A percentile compares a stretch with the other conserved stretches of the same genome.
phyloP scores from a whole-genome alignment of 495 filamentous ascomycete genomes.

The Melanomma pulvis-pyrius region DNA sequence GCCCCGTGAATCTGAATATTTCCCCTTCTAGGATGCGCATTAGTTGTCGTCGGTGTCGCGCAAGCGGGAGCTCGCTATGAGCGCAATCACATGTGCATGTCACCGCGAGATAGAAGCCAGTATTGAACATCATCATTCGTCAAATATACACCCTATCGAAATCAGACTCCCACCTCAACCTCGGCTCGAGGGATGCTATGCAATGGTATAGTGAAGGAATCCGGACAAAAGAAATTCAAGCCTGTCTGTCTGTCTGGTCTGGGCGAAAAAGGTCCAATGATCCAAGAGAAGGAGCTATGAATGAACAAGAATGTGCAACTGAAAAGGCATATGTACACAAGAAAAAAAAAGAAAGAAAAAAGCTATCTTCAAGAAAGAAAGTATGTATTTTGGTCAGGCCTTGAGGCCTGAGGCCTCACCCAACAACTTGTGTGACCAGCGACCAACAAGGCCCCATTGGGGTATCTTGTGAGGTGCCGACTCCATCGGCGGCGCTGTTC shows the following conservation, averaged over 20 bases:
- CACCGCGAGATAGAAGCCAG: too few relatives aligned
- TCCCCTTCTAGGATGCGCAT: too few relatives aligned
- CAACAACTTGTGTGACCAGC: constrained; percentile 28
- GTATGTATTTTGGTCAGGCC: background rate
- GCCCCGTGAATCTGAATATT: too few relatives aligned
- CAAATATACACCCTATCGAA: background rate
- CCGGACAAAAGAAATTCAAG: background rate
- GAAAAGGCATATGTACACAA: constrained; percentile 13
- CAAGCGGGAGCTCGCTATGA: too few relatives aligned
- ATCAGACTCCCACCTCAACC: background rate
- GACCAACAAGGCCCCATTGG: constrained; percentile 29
- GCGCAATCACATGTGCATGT: too few relatives aligned
- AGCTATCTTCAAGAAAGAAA: constrained; percentile 10
- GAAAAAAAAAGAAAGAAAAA: background rate
- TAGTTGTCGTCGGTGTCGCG: too few relatives aligned
- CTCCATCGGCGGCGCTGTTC: constrained; percentile 34
- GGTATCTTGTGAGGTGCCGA: constrained; percentile 30
- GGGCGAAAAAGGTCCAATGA: background rate
- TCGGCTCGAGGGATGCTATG: constrained; percentile 2
- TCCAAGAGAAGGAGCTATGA: background rate
- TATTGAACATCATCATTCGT: too few relatives aligned
- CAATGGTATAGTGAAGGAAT: constrained; percentile 2
- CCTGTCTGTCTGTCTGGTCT: background rate
- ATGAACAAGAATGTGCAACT: background rate
- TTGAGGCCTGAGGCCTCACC: background rate